phyloP scores from a whole-genome alignment of 306 rosid genomes.

The Crataegus laevigata region DNA sequence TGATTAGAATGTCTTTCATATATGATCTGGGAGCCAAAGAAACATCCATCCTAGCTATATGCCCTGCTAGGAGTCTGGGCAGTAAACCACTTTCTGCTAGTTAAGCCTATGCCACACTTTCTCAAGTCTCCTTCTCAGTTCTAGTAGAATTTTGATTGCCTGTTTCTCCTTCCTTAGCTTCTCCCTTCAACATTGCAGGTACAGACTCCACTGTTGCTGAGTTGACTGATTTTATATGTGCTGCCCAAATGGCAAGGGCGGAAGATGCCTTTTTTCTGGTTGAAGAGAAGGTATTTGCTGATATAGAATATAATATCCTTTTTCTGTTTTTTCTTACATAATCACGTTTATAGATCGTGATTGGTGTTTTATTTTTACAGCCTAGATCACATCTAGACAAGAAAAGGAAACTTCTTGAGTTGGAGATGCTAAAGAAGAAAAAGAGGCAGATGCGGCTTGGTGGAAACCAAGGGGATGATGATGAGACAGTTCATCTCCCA shows the following conservation, averaged over 20 bases:
- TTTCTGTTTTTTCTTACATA: not conserved
- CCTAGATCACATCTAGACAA: conserved; percentile 32
- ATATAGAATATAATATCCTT: conserved; percentile 3
- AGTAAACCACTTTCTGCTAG: not conserved
- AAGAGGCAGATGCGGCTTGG: conserved; percentile 39
- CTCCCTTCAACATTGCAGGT: conserved; percentile 44
- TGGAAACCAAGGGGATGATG: conserved; percentile 53
- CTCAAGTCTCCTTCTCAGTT: not conserved
- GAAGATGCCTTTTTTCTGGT: conserved; percentile 51
- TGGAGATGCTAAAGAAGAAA: conserved; percentile 39
- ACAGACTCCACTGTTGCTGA: conserved; percentile 48
- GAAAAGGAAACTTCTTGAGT: conserved; percentile 46
- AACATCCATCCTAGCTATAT: not conserved
- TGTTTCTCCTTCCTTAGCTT: conserved; percentile 8
- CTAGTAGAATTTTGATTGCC: not conserved
- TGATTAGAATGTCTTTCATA: not conserved
- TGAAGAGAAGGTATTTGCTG: conserved; percentile 56
- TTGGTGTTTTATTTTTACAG: conserved; percentile 39
- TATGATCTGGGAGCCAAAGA: not conserved
- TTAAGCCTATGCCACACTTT: not conserved
- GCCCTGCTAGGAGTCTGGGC: not conserved
- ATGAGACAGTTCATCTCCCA: conserved; percentile 61
- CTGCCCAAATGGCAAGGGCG: conserved; percentile 66
- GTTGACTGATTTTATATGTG: conserved; percentile 65
- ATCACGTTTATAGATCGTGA: not conserved